Conservation (phyloP, 306 rosid genomes). For the Lithocarpus polystachyus region DNA sequence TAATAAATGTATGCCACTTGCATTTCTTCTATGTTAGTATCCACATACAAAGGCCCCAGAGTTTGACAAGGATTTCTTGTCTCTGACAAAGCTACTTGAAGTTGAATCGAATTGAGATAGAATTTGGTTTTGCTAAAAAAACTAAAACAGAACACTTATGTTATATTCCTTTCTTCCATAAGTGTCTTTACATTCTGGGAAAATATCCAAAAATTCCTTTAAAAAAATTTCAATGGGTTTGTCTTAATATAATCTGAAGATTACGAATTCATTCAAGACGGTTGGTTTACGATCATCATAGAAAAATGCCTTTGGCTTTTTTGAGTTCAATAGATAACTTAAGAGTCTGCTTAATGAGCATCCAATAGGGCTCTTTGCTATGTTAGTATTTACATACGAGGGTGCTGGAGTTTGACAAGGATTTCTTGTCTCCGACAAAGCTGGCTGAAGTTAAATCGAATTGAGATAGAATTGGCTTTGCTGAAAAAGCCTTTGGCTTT, state of each 20-base stretch:
- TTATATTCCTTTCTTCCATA: neutral
- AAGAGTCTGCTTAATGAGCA: no score
- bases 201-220: no score
- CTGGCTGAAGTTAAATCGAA: neutral
- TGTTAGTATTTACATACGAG: neutral
- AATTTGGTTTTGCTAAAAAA: neutral
- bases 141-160: neutral
- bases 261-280: neutral
- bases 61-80: neutral
- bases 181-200: neutral
- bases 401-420: slow-evolving; percentile 2
- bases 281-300: neutral
- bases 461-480: neutral
- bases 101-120: neutral
- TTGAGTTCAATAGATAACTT: no score
- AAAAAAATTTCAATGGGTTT: neutral
- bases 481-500: neutral
- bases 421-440: neutral
- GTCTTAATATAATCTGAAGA: neutral
- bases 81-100: neutral
- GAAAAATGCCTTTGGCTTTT: neutral
- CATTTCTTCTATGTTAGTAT: neutral
- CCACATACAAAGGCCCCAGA: neutral
- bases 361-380: neutral
- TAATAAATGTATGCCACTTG: slow-evolving; percentile 19